phyloP scores from a whole-genome alignment of 768 basidiomycete species.

The Saitozyma sp. region DNA sequence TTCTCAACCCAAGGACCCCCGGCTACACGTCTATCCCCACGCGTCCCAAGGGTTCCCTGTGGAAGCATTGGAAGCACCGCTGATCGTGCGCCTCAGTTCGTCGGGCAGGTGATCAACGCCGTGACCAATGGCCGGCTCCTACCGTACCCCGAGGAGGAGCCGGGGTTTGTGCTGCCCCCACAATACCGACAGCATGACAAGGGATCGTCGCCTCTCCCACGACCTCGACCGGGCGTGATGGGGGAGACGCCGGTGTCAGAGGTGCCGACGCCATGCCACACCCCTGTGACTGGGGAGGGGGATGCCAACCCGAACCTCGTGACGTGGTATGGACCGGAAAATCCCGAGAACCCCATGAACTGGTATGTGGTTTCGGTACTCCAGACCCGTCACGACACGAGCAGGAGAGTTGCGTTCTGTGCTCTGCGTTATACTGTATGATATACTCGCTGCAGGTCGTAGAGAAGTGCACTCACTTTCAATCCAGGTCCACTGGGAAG shows the following conservation, averaged over 20 bases:
- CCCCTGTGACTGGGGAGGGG: slow-evolving; percentile 5
- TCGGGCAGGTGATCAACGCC: slow-evolving; percentile 21
- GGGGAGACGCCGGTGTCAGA: slow-evolving; percentile 1
- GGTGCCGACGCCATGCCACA: background rate
- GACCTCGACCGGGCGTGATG: background rate
- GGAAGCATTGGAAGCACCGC: background rate
- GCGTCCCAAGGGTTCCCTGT: background rate
- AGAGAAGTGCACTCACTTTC: background rate
- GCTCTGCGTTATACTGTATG: background rate
- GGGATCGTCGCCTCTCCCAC: background rate
- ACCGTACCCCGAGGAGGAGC: slow-evolving; percentile 21
- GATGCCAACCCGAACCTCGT: slow-evolving; percentile 16
- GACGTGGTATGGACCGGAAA: slow-evolving; percentile 35
- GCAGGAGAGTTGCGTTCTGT: background rate
- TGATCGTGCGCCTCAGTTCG: slow-evolving; percentile 15
- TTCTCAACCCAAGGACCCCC: too few relatives aligned
- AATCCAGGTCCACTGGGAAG: slow-evolving; percentile 19
- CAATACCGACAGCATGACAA: slow-evolving; percentile 9
- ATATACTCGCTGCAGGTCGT: background rate
- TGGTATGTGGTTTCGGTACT: slow-evolving; percentile 12
- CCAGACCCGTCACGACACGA: background rate
- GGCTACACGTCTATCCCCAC: background rate
- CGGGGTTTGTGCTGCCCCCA: slow-evolving; percentile 24
- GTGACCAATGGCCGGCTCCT: slow-evolving; percentile 19
- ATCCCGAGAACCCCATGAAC: slow-evolving; percentile 37